Percentiles rank a stretch among this genome's conserved stretches.
Evolutionary conservation across 192 early-diverging fungal genomes (phyloP).

Genomic region (Coemansia sp.): DNA sequence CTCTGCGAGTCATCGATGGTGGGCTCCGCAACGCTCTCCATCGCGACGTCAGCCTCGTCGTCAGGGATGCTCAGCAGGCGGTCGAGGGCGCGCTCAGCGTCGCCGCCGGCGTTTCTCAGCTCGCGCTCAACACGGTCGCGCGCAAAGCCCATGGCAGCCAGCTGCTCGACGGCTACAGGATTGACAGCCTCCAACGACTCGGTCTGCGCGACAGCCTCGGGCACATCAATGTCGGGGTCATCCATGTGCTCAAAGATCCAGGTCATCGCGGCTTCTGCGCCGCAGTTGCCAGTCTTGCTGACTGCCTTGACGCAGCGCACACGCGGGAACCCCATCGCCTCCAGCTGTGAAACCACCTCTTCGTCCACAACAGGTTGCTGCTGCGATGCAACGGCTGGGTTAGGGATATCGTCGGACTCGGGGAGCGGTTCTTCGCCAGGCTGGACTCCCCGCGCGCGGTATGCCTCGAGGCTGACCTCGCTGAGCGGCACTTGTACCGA

Average conservation of each 20-base stretch:
- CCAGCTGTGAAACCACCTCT: slow-evolving; percentile 71
- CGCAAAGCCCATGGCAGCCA: slow-evolving; percentile 94
- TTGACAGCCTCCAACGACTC: slow-evolving; percentile 21
- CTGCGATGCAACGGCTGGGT: slow-evolving; percentile 10
- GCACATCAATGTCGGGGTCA: slow-evolving; percentile 72
- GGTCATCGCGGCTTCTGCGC: slow-evolving; percentile 83
- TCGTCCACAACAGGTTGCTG: slow-evolving; percentile 61
- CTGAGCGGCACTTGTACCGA: slow-evolving; percentile 59
- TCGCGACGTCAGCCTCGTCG: slow-evolving; percentile 36
- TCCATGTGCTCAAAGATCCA: slow-evolving; percentile 99
- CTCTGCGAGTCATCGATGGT: not conserved
- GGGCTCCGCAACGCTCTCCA: not conserved
- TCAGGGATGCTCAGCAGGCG: slow-evolving; percentile 91
- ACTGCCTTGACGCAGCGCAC: slow-evolving; percentile 82
- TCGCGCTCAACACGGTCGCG: slow-evolving; percentile 75
- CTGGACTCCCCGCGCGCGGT: slow-evolving; percentile 67
- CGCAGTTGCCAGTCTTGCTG: slow-evolving; percentile 73
- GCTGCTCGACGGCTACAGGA: slow-evolving; percentile 62
- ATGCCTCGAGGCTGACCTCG: slow-evolving; percentile 65
- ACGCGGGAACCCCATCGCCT: slow-evolving; percentile 92
- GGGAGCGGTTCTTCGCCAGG: slow-evolving; percentile 75
- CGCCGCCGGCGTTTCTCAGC: slow-evolving; percentile 78
- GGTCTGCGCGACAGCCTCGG: slow-evolving; percentile 22
- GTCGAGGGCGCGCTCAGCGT: slow-evolving; percentile 90
- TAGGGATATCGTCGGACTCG: slow-evolving; percentile 55